Evolutionary conservation across 305 asterid genomes (phyloP).

Genomic region (Fraxinus baroniana): DNA sequence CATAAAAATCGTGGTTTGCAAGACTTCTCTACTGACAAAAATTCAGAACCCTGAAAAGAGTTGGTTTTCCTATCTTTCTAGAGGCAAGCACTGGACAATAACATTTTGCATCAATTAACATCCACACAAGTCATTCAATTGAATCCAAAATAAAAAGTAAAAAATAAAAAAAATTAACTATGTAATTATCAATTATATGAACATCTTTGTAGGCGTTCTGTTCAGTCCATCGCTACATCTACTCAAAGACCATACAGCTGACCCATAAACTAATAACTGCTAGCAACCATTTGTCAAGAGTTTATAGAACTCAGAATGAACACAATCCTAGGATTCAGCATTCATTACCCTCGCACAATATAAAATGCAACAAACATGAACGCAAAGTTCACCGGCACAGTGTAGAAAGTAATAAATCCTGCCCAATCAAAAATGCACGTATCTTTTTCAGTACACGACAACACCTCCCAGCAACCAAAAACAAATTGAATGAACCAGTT

Average conservation of each 20-base stretch:
- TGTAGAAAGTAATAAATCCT: background rate
- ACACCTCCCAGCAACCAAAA: constrained; percentile 19
- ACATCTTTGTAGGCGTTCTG: background rate
- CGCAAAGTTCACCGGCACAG: background rate
- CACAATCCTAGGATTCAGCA: background rate
- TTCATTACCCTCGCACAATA: background rate
- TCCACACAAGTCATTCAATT: background rate
- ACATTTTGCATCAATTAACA: background rate
- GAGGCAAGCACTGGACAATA: background rate
- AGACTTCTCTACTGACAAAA: background rate
- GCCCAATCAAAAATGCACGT: background rate
- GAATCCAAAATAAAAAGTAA: constrained; percentile 16
- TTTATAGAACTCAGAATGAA: background rate
- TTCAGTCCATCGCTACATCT: background rate
- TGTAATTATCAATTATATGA: background rate
- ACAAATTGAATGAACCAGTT: background rate
- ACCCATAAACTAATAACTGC: background rate
- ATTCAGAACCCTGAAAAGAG: background rate
- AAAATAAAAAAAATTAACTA: constrained; percentile 22
- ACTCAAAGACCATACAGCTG: background rate
- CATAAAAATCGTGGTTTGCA: background rate
- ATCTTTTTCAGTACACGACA: background rate
- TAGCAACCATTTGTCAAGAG: background rate
- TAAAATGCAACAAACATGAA: background rate
- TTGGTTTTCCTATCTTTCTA: background rate